Base-by-base conservation (phyloP, 352 stramenopile species). In the Phytophthora quininea region DNA sequence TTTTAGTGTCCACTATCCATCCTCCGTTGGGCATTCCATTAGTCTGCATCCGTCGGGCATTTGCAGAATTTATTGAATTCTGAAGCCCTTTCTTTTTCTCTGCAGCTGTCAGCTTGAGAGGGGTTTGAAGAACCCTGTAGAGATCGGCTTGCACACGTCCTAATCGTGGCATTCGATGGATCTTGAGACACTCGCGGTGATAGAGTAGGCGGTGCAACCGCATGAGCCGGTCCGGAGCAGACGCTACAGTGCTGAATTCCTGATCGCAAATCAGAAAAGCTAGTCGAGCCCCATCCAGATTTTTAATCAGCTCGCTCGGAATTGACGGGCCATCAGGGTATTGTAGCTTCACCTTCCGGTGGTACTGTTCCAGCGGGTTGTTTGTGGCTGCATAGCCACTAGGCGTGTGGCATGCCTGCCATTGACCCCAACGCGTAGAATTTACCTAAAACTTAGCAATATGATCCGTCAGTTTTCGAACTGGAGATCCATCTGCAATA, bases 281-380 rank as follows among this genome's bases (percentile, higher is more conserved):
- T 2, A 64, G 2, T 3, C 48, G 38, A 1, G 58, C 48, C 2
- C 48, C 35, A 37, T 47, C 29, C 27, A 64, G 14, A n/a, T 51
- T 46, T 45, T 2, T 15, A 10, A 67, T 35, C 2, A 67, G 33
- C 5, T 67, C 31, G 12, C 3, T 49, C 9, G 58, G 37, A n/a
- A 10, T 52, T 32, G 30, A 30, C 31, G 19, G 31, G 5, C 59
- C 32, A 45, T 14, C 42, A 6, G 40, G 40, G 10, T 42, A 67
- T 32, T 61, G 30, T 4, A 55, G 4, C 15, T 67, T 60, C 3
- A 54, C 2, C 2, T 1, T 27, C 24, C 37, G 30, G 32, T 61
- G 59, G 19, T 55, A 60, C 4, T 61, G 59, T 32, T 67, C 40
- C 2, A 55, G 35, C 11, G 32, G 31, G 32, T 67, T 50, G 24